Base-by-base conservation (phyloP, 2,329 filamentous ascomycete species). In the Verruconis gallopava region DNA sequence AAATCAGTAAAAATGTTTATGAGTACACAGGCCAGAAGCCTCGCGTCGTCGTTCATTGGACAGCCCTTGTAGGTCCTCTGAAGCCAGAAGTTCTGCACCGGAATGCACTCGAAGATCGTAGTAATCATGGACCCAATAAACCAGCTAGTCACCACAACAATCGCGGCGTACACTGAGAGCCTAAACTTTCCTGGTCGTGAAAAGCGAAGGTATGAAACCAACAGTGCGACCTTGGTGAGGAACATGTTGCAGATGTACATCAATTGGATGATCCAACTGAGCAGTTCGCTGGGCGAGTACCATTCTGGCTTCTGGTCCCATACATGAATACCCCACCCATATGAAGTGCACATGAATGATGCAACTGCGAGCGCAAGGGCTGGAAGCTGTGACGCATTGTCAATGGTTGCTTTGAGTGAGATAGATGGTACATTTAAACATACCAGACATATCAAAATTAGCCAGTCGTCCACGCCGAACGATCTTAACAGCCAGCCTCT, bases 381-480 rank as follows among this genome's bases (percentile, higher is more conserved):
- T 9, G 25, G 25, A 9, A 30, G 25, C 25, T 30, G 6, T 9
- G 25, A 30, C 6, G 25, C 25, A 30, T n/a, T 9, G n/a, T 30
- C n/a, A 30, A n/a, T n/a, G n/a, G n/a, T n/a, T 9, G 6, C 6
- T 30, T 9, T 9, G 9, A 30, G 25, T n/a, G 9, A n/a, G 9
- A 30, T 9, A n/a, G n/a, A n/a, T n/a, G n/a, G n/a, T 30, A 30
- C n/a, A n/a, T 9, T n/a, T n/a, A 30, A 19, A 44, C 33, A 5
- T 28, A 40, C 43, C 41, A 21, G 34, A n/a, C 40, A 25, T 3
- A 46, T 4, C 3, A 46, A 5, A 20, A 45, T 37, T 13, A 46
- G 25, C 12, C 9, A 19, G 28, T 46, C 44, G 22, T 46, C 44
- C 3, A 32, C 12, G 4, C 44, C 44, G 20, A 46, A 46, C 43